Conservation (phyloP, 805 yeast genomes). For the Metschnikowia gelsemii region DNA sequence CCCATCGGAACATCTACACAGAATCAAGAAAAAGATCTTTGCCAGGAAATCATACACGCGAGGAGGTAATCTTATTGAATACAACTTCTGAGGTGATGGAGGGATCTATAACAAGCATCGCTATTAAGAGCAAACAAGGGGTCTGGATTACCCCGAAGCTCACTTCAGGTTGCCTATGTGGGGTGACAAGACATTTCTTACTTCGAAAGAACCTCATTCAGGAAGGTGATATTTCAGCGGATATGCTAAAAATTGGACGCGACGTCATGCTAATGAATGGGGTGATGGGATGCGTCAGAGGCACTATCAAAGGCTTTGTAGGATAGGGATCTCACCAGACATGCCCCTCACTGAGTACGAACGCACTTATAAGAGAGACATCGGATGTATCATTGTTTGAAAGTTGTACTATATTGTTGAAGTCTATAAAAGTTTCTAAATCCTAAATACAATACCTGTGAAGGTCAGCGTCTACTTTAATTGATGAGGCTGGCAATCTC, state of each 20-base stretch:
- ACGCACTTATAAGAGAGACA: too few relatives aligned
- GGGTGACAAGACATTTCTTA: constrained; percentile 70
- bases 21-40: constrained; percentile 55
- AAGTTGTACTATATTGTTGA: too few relatives aligned
- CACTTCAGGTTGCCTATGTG: constrained; percentile 78
- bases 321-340: constrained; percentile 1
- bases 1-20: constrained; percentile 62
- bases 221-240: constrained; percentile 50
- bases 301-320: constrained; percentile 38
- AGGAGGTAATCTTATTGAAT: constrained; percentile 67
- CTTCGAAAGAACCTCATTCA: constrained; percentile 50
- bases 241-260: constrained; percentile 61
- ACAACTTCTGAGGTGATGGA: constrained; percentile 63
- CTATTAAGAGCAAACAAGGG: constrained; percentile 48
- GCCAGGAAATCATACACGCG: constrained; percentile 46
- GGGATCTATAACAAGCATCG: constrained; percentile 81
- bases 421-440: too few relatives aligned
- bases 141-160: constrained; percentile 83
- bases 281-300: constrained; percentile 73
- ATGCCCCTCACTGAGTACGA: too few relatives aligned
- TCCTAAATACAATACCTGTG: not conserved
- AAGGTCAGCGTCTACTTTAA: too few relatives aligned
- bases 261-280: constrained; percentile 77
- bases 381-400: too few relatives aligned
- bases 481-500: constrained; percentile 40